These are phyloP conservation scores for Solanum dulcamara DNA, from an alignment of 257 asterid species.

Conservation along the genomic window DNA sequence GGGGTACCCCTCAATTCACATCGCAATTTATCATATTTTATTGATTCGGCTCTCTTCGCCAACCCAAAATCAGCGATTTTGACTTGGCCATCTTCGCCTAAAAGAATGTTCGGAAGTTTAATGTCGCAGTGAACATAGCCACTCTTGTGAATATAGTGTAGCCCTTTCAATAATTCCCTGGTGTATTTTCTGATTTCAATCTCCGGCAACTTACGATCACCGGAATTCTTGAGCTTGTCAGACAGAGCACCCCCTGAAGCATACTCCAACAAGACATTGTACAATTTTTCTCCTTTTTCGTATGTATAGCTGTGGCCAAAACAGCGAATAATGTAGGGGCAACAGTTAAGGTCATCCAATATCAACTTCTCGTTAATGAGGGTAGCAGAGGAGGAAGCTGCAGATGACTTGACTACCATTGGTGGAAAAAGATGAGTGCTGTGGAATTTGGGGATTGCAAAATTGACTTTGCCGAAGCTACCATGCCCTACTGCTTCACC, in stretches of 20 bases:
- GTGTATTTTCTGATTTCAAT: slow-evolving; percentile 35
- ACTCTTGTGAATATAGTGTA: slow-evolving; percentile 34
- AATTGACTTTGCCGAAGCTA: slow-evolving; percentile 59
- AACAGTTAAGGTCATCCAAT: slow-evolving; percentile 37
- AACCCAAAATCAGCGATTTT: slow-evolving; percentile 83
- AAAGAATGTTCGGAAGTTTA: slow-evolving; percentile 64
- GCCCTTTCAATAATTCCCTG: slow-evolving; percentile 39
- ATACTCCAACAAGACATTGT: slow-evolving; percentile 69
- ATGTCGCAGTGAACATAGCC: slow-evolving; percentile 89
- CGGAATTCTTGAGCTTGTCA: slow-evolving; percentile 26
- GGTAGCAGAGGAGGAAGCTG: slow-evolving; percentile 28
- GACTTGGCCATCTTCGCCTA: slow-evolving; percentile 22
- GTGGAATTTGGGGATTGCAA: slow-evolving; percentile 29
- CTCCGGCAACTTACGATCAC: slow-evolving; percentile 27
- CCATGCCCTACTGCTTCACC: slow-evolving; percentile 66
- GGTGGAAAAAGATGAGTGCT: neutral
- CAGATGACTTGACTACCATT: slow-evolving; percentile 70
- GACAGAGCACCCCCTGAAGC: slow-evolving; percentile 64
- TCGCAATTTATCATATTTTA: neutral
- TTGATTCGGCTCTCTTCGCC: slow-evolving; percentile 26
- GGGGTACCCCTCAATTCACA: slow-evolving; percentile 76
- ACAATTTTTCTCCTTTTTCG: slow-evolving; percentile 65
- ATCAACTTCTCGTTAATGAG: slow-evolving; percentile 43
- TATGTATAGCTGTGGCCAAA: slow-evolving; percentile 42
- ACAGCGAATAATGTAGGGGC: slow-evolving; percentile 57